Evolutionary conservation across 805 yeast genomes (phyloP).

Genomic region (Barnettozyma populi): DNA sequence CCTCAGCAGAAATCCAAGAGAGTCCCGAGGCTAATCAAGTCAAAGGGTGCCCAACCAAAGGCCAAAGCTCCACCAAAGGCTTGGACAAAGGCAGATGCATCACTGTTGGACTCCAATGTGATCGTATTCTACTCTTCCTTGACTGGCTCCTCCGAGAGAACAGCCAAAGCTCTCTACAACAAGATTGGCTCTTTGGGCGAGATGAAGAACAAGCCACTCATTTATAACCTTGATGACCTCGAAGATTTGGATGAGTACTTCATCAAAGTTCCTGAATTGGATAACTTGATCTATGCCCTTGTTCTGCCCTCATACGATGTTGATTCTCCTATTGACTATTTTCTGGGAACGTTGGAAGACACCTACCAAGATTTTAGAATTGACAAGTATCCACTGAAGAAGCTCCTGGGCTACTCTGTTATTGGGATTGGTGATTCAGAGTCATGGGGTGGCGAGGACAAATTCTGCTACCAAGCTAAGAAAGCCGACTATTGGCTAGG

Average conservation of each 20-base stretch:
- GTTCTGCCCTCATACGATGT: conserved; percentile 89
- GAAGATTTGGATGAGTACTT: conserved; percentile 83
- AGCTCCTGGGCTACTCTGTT: conserved; percentile 74
- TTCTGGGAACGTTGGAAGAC: conserved; percentile 72
- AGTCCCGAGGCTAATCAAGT: conserved; percentile 38
- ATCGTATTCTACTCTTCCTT: conserved; percentile 77
- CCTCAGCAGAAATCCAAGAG: conserved; percentile 26
- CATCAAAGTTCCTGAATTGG: conserved; percentile 49
- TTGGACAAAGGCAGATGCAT: conserved; percentile 36
- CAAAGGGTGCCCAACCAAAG: conserved; percentile 27
- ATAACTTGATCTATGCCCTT: conserved; percentile 55
- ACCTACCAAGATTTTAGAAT: conserved; percentile 81
- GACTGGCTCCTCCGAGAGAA: conserved; percentile 75
- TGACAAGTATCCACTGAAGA: conserved; percentile 70
- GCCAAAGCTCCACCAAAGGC: conserved; percentile 26
- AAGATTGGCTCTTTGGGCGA: conserved; percentile 27
- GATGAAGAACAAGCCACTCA: conserved; percentile 39
- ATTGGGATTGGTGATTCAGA: conserved; percentile 86
- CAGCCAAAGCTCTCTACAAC: conserved; percentile 49
- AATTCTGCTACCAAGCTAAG: conserved; percentile 82
- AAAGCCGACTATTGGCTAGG: conserved; percentile 70
- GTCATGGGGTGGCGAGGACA: conserved; percentile 59
- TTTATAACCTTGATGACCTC: conserved; percentile 72
- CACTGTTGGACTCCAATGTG: conserved; percentile 49
- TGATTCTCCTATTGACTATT: conserved; percentile 87